A percentile compares a stretch with the other conserved stretches of the same genome.
These are phyloP conservation scores for Aphanomyces invadans DNA, from an alignment of 352 stramenopile species.

Conservation along the genomic window DNA sequence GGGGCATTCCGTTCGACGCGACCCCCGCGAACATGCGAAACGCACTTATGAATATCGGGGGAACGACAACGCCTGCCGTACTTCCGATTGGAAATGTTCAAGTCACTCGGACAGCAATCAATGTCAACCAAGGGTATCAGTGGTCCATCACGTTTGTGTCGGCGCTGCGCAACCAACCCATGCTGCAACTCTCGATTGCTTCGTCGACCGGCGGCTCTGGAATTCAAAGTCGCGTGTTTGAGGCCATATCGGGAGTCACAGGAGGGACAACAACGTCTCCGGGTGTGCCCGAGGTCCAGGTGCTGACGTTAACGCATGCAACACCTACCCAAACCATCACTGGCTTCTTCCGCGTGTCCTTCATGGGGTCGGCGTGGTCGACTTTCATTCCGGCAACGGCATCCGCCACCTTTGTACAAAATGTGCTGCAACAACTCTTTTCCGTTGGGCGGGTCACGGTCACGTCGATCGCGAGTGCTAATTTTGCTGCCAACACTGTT, in stretches of 20 bases:
- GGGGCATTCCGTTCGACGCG: slow-evolving; percentile 63
- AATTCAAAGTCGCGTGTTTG: slow-evolving; percentile 37
- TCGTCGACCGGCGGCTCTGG: slow-evolving; percentile 26
- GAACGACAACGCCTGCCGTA: slow-evolving; percentile 7
- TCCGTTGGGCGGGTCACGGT: slow-evolving; percentile 56
- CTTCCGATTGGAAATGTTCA: slow-evolving; percentile 39
- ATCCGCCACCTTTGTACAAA: slow-evolving; percentile 35
- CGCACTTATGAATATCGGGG: slow-evolving; percentile 83
- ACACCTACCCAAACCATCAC: slow-evolving; percentile 27
- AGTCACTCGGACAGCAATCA: slow-evolving; percentile 49
- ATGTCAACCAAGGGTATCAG: slow-evolving; percentile 55
- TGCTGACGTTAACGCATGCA: slow-evolving; percentile 51
- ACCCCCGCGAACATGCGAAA: slow-evolving; percentile 71
- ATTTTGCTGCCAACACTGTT: slow-evolving; percentile 23
- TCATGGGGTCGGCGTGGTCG: slow-evolving; percentile 61
- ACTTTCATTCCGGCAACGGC: slow-evolving; percentile 49
- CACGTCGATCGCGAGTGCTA: slow-evolving; percentile 24
- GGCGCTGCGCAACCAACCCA: slow-evolving; percentile 38
- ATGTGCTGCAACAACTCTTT: slow-evolving; percentile 52
- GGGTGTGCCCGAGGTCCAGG: slow-evolving; percentile 61
- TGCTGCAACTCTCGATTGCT: slow-evolving; percentile 49
- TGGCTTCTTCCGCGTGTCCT: slow-evolving; percentile 68
- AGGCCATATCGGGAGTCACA: slow-evolving; percentile 40
- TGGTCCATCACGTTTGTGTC: slow-evolving; percentile 72
- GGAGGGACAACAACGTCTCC: slow-evolving; percentile 42